Evolutionary conservation across 768 basidiomycete genomes (phyloP), one percentile per base, ranked within the genome.

Genomic region (Russula dissimulans): DNA sequence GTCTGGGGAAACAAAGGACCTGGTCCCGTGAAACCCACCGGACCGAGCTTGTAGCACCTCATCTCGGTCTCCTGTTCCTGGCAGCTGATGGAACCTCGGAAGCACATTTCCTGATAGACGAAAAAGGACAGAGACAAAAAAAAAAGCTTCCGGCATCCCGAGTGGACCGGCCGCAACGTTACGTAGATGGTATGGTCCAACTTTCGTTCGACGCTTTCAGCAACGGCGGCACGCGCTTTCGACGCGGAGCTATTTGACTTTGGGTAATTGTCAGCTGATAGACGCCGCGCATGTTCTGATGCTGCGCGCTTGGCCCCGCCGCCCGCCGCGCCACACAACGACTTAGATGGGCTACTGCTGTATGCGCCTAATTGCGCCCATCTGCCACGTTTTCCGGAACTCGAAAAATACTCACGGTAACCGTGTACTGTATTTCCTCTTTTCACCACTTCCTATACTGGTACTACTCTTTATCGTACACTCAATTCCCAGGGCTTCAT

Each of bases 201-300:
- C 10, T 36, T 34, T 12, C 5, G n/a, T 54, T 43, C 31, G 29
- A n/a, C 4, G 4, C 34, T 1, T 10, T 17, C 1, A 31, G 29
- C 29, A 54, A 54, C 43, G 26, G 54, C 41, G 39, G 29, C 49
- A 44, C 36, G 59, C 59, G 54, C 32, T 49, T 10, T 46, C 31
- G 31, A 54, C 54, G 52, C 59, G 52, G 52, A 43, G 59, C 45
- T 47, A 17, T 38, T 54, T 56, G 55, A 36, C 34, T 32, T n/a
- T 36, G 31, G 15, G 72, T 45, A 67, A 69, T 41, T 78, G 78
- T 44, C 79, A 79, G 70, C 73, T 77, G 64, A 69, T 77, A 9
- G 31, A 34, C 10, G 46, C 3, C 29, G 46, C 44, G 22, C 22
- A 26, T 26, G 22, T 26, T 26, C 22, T 26, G 22, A 26, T 26